Conservation (phyloP, 306 rosid species). For the Herpetospermum pedunculosum region DNA sequence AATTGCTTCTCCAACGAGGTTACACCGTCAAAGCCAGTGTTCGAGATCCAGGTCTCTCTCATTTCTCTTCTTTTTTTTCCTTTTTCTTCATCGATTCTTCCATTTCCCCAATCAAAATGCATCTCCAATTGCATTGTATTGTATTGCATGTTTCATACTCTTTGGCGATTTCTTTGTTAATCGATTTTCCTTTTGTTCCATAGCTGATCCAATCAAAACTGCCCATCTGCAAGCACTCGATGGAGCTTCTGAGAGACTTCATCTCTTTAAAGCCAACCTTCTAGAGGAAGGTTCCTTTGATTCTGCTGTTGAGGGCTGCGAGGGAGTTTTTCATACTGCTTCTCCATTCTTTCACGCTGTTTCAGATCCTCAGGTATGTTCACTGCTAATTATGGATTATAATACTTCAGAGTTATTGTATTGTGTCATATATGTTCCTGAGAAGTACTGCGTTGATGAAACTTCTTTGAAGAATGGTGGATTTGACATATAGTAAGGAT, state of each 20-base stretch:
- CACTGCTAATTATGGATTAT: neutral
- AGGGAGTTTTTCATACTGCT: slow-evolving; percentile 28
- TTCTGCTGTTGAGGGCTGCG: slow-evolving; percentile 16
- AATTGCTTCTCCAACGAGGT: slow-evolving; percentile 36
- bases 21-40: slow-evolving; percentile 44
- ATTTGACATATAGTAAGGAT: neutral
- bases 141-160: too few species aligned
- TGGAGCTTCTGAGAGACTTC: slow-evolving; percentile 25
- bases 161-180: neutral
- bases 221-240: slow-evolving; percentile 17
- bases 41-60: slow-evolving; percentile 30
- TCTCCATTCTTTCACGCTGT: slow-evolving; percentile 12
- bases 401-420: neutral
- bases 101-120: neutral
- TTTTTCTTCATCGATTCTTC: neutral
- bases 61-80: neutral
- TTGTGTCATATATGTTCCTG: neutral
- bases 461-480: neutral
- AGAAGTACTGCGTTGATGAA: neutral
- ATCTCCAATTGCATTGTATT: too few species aligned
- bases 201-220: slow-evolving; percentile 22
- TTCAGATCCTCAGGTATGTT: slow-evolving; percentile 20
- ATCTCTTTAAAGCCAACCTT: slow-evolving; percentile 20
- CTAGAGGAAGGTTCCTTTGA: slow-evolving; percentile 22
- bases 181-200: neutral